Evolutionary conservation across 768 basidiomycete species (phyloP), one percentile per base, ranked within the genome.

Genomic region (Pisolithus marmoratus): DNA sequence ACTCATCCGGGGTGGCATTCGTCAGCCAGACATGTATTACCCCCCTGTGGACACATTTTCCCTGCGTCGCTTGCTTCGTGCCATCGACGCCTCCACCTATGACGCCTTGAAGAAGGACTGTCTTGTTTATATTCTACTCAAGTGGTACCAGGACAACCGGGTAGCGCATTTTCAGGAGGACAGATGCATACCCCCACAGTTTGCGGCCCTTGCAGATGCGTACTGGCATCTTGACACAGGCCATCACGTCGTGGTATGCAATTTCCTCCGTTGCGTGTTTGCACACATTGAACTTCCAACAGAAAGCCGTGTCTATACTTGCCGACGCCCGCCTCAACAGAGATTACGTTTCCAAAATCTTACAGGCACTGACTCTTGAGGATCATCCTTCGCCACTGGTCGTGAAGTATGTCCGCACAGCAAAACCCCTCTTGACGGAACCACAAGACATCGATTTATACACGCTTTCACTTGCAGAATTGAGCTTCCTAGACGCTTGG

Each of bases 191-290:
- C 82, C 87, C 4, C 84, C 87, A 3, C 90, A 90, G 59, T 91
- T 90, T 60, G 73, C 77, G 7, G 70, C 76, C 4, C 75, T 92
- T 44, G 80, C 87, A n/a, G 85, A 89, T 70, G 90, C 90, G 61
- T 92, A 92, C 70, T 93, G 87, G 85, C 70, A 81, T 64, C 70
- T 93, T 53, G 90, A 93, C 68, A 76, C 80, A 2, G 87, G 85
- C 11, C 72, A 76, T n/a, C 72, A 82, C 41, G 64, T 86, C 47
- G 65, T 77, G 44, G 89, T 90, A 65, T 56, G 85, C 34, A 34
- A 34, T 78, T 14, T 46, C 38, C 41, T 46, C 48, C 22, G 31
- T 23, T 24, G 6, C 22, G 23, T 22, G 8, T 4, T n/a, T 22
- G 45, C 23, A 20, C 46, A 8, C 29, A 4, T 22, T 23, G 23